Evolutionary conservation across 257 asterid genomes (phyloP).

Genomic region (Fraxinus cuspidata): DNA sequence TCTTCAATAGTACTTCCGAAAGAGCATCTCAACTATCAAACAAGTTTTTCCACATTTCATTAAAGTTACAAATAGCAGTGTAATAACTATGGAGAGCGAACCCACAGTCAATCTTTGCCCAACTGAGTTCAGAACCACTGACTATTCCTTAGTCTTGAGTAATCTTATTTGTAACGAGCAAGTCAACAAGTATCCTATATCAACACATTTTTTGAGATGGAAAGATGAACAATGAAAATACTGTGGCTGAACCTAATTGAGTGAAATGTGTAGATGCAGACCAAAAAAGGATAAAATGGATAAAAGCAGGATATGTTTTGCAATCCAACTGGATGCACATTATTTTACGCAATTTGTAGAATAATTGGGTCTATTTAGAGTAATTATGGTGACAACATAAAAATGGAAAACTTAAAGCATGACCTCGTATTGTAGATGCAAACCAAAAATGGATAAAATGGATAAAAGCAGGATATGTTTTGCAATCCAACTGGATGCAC

Average conservation of each 20-base stretch:
- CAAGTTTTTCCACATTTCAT: conserved; percentile 7
- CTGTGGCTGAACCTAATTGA: neutral
- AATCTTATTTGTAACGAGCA: neutral
- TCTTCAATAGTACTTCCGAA: conserved; percentile 8
- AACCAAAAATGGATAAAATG: conserved; percentile 1
- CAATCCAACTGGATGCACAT: neutral
- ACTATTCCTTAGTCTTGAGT: neutral
- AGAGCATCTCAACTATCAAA: conserved; percentile 1
- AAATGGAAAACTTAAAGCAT: neutral
- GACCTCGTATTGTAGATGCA: conserved; percentile 7
- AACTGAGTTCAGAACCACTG: neutral
- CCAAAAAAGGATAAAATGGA: neutral
- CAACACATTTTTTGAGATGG: neutral
- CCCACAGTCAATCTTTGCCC: neutral
- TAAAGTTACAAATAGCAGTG: neutral
- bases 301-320: neutral
- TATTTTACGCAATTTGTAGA: neutral
- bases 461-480: neutral
- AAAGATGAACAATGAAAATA: neutral
- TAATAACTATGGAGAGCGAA: neutral
- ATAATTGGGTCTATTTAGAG: neutral
- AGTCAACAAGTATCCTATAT: neutral
- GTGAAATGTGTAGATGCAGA: neutral
- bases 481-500: conserved; percentile 1
- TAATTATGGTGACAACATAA: neutral